Evolutionary conservation across 2,329 filamentous ascomycete species (phyloP).

Genomic region (Botrytis galanthina): DNA sequence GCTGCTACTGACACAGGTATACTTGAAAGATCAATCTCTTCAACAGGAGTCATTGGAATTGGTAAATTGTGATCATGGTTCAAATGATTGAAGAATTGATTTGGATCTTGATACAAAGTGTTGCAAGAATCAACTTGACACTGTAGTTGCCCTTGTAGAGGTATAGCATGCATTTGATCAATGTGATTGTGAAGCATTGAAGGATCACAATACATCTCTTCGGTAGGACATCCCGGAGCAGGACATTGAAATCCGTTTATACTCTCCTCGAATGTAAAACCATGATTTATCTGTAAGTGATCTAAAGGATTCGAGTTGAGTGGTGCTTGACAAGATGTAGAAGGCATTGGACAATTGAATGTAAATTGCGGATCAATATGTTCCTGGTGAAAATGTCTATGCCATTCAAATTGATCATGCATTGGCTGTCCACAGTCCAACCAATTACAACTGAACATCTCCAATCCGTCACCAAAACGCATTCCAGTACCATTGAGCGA

Average conservation of each 20-base stretch:
- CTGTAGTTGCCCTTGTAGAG: constrained; percentile 30
- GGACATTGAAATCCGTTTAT: constrained; percentile 32
- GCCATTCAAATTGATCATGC: constrained; percentile 29
- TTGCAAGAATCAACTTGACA: constrained; percentile 34
- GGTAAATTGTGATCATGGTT: constrained; percentile 30
- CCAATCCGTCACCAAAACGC: constrained; percentile 22
- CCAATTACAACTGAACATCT: constrained; percentile 33
- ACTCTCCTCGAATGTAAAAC: constrained; percentile 30
- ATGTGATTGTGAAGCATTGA: constrained; percentile 36
- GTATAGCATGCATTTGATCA: constrained; percentile 34
- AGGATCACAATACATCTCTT: constrained; percentile 29
- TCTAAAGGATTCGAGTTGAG: constrained; percentile 32
- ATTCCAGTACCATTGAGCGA: constrained; percentile 25
- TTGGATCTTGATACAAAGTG: constrained; percentile 29
- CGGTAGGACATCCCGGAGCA: constrained; percentile 30
- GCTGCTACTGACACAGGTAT: background rate
- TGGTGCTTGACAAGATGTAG: constrained; percentile 28
- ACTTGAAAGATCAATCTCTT: constrained; percentile 26
- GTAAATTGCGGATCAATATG: constrained; percentile 37
- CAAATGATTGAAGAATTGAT: constrained; percentile 32
- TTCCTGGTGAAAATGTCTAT: constrained; percentile 32
- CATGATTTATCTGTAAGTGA: constrained; percentile 35
- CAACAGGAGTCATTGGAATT: constrained; percentile 22
- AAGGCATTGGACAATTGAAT: constrained; percentile 34
- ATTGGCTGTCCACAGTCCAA: constrained; percentile 31